Evolutionary conservation across 805 yeast species (phyloP), one percentile per base, ranked within the genome.

Genomic region (Starmerella sp.): DNA sequence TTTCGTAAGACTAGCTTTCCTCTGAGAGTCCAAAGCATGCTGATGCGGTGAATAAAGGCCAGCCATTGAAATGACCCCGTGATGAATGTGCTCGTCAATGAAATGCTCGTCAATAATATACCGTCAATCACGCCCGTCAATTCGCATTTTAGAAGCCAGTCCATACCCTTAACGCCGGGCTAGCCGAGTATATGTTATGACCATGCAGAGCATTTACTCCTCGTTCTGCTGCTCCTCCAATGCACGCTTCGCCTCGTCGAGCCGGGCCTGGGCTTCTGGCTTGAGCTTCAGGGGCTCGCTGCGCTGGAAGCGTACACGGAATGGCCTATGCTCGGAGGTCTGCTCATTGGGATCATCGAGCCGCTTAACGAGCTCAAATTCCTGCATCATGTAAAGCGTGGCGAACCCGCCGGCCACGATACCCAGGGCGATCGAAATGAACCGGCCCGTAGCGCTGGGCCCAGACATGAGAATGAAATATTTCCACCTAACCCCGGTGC

Each of bases 311-410:
- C 65, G 51, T 32, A 67, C 68, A 14, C 60, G 57, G 59, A 67
- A 65, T 22, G 62, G 60, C 28, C 68, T 58, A 38, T 54, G 49
- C 34, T 56, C 62, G 29, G 58, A 54, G 8, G 48, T 53, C 22
- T 52, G 61, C 15, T 44, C 54, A 6, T 15, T 31, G 10, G 69
- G 67, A 37, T 66, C 68, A 47, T 65, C 70, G n/a, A 66, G 53
- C 41, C 68, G 58, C 35, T 59, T 53, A 49, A 67, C 62, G 30
- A 67, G 56, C 54, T 67, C 63, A 52, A 63, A 67, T 49, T 67
- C 71, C 28, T 59, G 54, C 51, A 67, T 51, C 52, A 63, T 32
- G 46, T 65, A 63, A 3, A 56, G 51, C 8, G 69, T 61, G 9
- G 63, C 58, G 34, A 51, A 60, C 7, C 62, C 61, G 31, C 66